These are phyloP conservation scores for Solanum appendiculatum DNA, from an alignment of 257 asterid genomes.

Conservation along the genomic window DNA sequence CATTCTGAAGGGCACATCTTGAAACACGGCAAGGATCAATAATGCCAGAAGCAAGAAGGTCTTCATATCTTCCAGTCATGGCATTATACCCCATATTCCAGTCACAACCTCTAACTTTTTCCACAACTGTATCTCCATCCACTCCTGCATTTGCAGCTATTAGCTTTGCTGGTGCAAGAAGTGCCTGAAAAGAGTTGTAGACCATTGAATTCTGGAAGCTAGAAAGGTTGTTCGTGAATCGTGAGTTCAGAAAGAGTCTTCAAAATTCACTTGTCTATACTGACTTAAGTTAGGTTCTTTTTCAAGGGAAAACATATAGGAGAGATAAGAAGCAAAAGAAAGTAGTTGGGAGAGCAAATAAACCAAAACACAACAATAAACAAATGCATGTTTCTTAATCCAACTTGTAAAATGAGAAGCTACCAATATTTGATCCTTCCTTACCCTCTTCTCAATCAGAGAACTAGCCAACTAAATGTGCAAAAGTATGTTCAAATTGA, in stretches of 20 bases:
- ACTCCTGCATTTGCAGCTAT: slow-evolving; percentile 89
- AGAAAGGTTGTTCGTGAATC: not conserved
- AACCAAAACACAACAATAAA: not conserved
- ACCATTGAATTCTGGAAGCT: not conserved
- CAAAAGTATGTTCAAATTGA: not conserved
- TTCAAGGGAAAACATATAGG: not conserved
- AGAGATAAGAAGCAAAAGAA: not conserved
- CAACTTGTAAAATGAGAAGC: not conserved
- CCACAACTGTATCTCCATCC: slow-evolving; percentile 72
- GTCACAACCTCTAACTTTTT: slow-evolving; percentile 40
- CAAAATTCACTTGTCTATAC: not conserved
- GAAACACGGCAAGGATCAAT: slow-evolving; percentile 75
- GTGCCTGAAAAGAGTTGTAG: slow-evolving; percentile 56
- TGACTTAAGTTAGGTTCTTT: not conserved
- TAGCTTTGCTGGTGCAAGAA: slow-evolving; percentile 76
- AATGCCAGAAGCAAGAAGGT: slow-evolving; percentile 76
- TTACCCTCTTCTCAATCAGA: not conserved
- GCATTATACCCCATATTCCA: slow-evolving; percentile 69
- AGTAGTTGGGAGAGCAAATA: not conserved
- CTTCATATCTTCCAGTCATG: slow-evolving; percentile 66
- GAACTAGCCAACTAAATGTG: not conserved
- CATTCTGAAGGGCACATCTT: slow-evolving; percentile 79
- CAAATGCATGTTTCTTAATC: not conserved
- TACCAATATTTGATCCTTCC: not conserved
- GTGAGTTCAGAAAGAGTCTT: not conserved